phyloP scores from a whole-genome alignment of 2,329 filamentous ascomycete species.

The Diaporthe helianthi region DNA sequence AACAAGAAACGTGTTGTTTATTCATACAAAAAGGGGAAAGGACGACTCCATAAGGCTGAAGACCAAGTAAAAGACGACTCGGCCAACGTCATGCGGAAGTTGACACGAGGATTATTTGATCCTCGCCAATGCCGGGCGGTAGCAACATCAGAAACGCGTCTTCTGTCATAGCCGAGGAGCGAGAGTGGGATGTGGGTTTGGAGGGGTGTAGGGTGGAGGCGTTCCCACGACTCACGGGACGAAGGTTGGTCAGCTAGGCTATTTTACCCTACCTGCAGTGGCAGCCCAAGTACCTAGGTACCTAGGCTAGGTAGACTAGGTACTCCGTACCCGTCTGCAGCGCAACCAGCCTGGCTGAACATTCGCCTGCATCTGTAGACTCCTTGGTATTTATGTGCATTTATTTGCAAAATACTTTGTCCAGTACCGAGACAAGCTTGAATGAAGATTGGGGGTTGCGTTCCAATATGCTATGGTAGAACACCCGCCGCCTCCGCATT shows the following conservation, averaged over 20 bases:
- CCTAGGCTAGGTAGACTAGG: no score
- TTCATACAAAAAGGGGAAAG: conserved; percentile 7
- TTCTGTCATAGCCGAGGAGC: conserved; percentile 25
- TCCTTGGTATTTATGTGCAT: no score
- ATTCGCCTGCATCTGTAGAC: no score
- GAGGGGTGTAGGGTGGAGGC: neutral
- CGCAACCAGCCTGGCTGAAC: no score
- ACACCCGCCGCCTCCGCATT: neutral
- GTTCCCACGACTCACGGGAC: conserved; percentile 23
- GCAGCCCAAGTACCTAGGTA: no score
- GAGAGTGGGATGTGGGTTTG: conserved; percentile 9
- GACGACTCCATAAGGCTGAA: conserved; percentile 7
- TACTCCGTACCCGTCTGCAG: no score
- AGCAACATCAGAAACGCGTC: conserved; percentile 8
- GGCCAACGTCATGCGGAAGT: neutral
- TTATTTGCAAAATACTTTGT: neutral
- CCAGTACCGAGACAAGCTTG: neutral
- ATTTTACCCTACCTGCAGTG: no score
- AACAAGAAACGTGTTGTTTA: neutral
- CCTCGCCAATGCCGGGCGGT: conserved; percentile 3
- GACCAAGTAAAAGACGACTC: conserved; percentile 1
- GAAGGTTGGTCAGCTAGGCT: neutral
- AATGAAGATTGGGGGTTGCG: neutral
- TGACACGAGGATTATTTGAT: conserved; percentile 18
- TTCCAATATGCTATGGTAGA: neutral